phyloP scores from a whole-genome alignment of 768 basidiomycete genomes.

The Hypholoma sublateritium region DNA sequence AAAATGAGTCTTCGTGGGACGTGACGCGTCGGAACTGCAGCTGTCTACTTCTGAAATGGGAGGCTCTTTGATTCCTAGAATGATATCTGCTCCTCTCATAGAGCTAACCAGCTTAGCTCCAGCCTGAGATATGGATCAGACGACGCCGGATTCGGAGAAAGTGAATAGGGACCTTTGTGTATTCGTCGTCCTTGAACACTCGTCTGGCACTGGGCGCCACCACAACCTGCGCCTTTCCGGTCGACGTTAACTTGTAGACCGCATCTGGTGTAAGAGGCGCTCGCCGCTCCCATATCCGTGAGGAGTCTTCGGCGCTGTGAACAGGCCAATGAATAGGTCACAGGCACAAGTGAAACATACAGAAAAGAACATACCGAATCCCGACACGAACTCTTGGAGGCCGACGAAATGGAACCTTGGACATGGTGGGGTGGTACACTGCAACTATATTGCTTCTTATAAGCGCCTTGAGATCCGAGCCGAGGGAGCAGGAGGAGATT shows the following conservation, averaged over 20 bases:
- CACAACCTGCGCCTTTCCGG: conserved; percentile 61
- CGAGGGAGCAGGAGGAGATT: conserved; percentile 19
- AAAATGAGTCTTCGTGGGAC: conserved; percentile 51
- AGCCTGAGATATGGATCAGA: conserved; percentile 46
- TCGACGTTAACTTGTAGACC: conserved; percentile 58
- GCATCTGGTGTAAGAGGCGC: conserved; percentile 79
- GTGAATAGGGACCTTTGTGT: conserved; percentile 51
- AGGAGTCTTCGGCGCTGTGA: conserved; percentile 70
- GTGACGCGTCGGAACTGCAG: conserved; percentile 15
- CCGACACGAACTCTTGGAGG: conserved; percentile 5
- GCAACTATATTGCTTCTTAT: conserved; percentile 1
- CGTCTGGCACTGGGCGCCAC: conserved; percentile 77
- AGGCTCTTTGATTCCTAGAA: conserved; percentile 89
- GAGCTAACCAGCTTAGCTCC: conserved; percentile 67
- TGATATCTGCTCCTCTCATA: conserved; percentile 60
- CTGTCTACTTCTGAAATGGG: conserved; percentile 63
- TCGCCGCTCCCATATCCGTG: conserved; percentile 84
- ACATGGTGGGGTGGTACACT: neutral
- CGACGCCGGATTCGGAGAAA: neutral
- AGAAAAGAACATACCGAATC: conserved; percentile 11
- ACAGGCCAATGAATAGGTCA: too few species aligned
- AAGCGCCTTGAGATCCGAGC: conserved; percentile 26
- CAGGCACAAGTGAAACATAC: neutral
- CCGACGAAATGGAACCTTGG: neutral
- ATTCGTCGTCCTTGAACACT: conserved; percentile 67